Evolutionary conservation across 1,139 yeast species (phyloP).

Genomic region (Saccharomyces uvarum): DNA sequence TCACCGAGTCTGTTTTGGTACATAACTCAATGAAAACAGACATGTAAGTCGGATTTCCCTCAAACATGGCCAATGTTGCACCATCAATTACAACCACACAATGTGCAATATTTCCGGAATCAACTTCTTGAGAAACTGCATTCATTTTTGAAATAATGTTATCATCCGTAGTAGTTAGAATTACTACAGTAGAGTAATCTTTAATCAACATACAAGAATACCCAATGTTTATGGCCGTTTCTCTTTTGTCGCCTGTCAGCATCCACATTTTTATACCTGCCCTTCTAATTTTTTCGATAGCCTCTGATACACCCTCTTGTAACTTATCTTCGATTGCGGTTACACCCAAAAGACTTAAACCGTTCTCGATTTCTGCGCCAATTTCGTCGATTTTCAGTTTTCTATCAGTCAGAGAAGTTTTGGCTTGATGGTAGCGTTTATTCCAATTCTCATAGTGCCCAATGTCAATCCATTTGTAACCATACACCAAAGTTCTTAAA

Average conservation of each 20-base stretch:
- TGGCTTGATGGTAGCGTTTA: constrained; percentile 60
- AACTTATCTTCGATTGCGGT: constrained; percentile 96
- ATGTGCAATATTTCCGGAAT: constrained; percentile 74
- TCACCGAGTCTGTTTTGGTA: constrained; percentile 79
- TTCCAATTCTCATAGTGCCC: constrained; percentile 63
- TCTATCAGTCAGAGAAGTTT: constrained; percentile 65
- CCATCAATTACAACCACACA: constrained; percentile 94
- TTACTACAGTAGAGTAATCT: constrained; percentile 84
- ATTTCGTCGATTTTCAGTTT: constrained; percentile 57
- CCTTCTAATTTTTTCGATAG: constrained; percentile 82
- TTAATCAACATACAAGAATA: constrained; percentile 87
- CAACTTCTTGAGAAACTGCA: constrained; percentile 37
- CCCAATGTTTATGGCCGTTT: constrained; percentile 95
- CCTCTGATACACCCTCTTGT: constrained; percentile 91
- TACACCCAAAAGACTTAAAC: constrained; percentile 71
- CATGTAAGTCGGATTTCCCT: constrained; percentile 61
- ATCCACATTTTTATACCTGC: constrained; percentile 97
- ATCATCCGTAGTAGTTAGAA: constrained; percentile 57
- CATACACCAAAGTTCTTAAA: constrained; percentile 76
- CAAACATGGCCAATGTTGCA: constrained; percentile 63
- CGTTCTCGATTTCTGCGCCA: constrained; percentile 64
- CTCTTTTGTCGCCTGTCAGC: constrained; percentile 96
- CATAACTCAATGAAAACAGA: constrained; percentile 77
- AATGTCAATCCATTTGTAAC: constrained; percentile 61
- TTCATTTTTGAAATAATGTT: constrained; percentile 40